Conservation (phyloP, 148 eudicot species). For the Vaccinium darrowii region DNA sequence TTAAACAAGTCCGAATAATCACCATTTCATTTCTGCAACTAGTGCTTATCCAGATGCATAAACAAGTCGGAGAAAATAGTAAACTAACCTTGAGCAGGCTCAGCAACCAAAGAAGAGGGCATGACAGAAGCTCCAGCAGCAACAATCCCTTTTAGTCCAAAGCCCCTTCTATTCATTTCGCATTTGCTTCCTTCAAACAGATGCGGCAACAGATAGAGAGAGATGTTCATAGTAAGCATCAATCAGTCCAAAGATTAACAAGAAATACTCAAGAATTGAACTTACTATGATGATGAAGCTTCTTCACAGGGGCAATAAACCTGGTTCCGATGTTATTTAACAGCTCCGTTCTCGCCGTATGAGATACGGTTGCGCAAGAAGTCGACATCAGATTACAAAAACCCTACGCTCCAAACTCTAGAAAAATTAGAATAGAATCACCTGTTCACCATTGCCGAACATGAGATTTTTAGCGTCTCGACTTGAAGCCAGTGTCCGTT, state of each 20-base stretch:
- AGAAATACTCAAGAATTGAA: background rate
- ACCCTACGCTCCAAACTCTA: background rate
- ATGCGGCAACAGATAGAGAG: background rate
- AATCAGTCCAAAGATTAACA: background rate
- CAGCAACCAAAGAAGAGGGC: constrained; percentile 51
- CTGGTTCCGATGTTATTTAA: constrained; percentile 22
- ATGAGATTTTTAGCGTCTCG: background rate
- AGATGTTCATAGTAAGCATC: background rate
- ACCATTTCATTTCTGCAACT: background rate
- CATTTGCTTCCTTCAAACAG: constrained; percentile 48
- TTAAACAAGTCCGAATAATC: background rate
- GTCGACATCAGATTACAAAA: constrained; percentile 32
- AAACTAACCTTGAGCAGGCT: constrained; percentile 57
- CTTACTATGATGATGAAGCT: constrained; percentile 36
- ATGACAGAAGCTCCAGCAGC: constrained; percentile 72
- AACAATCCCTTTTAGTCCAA: constrained; percentile 65
- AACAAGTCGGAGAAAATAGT: background rate
- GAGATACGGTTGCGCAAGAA: constrained; percentile 32
- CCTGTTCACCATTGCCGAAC: background rate
- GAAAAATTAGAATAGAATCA: background rate
- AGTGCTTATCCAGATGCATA: background rate
- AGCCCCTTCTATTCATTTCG: constrained; percentile 65
- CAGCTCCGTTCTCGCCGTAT: constrained; percentile 24
- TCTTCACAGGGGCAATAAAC: constrained; percentile 24
- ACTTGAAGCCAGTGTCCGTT: background rate